Base-by-base conservation (phyloP, 306 rosid species). In the Citrullus mucosospermus region DNA sequence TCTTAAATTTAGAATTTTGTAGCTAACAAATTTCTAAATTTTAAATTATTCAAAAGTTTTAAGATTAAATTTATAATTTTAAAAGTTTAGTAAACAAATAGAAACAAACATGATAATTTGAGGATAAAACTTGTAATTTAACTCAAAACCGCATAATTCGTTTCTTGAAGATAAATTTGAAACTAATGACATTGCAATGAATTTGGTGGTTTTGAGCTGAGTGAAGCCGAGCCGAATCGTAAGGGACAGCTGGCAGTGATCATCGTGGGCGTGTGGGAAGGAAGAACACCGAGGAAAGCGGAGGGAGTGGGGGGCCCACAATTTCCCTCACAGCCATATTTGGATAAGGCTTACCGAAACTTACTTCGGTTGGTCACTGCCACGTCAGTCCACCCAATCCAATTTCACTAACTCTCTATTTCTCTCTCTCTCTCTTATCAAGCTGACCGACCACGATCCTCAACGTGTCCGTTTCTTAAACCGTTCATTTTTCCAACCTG, bases 361-460 rank as follows among this genome's bases (percentile, higher is more conserved):
- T 36, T 38, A 3, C 44, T 34, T 39, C 30, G 5, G 32, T 69
- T 41, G 17, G 76, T 43, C 55, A 71, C 6, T 71, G 57, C 76
- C 76, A 71, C 76, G 38, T 71, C 76, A 71, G 55, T 71, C 34
- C 55, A 46, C 76, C 58, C 57, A 44, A 71, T 46, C 55, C 55
- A 6, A 44, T 13, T 44, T 70, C 76, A 22, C 43, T 16, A 34
- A 57, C 30, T 14, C 62, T 56, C 25, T 8, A 0, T 15, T 16
- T 39, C 48, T 66, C 73, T 66, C 50, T 66, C 75, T 39, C 75
- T 69, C 75, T 69, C 56, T 70, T 4, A 13, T 20, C 22, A 12
- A 15, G 10, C 15, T 70, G 56, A 44, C 76, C 57, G 57, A 43
- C 76, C 57, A 71, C 5, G 12, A 43, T 0, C 39, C 14, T 20